Evolutionary conservation across 176 grass and related monocot species (phyloP).

Genomic region (Oryza glaberrima): DNA sequence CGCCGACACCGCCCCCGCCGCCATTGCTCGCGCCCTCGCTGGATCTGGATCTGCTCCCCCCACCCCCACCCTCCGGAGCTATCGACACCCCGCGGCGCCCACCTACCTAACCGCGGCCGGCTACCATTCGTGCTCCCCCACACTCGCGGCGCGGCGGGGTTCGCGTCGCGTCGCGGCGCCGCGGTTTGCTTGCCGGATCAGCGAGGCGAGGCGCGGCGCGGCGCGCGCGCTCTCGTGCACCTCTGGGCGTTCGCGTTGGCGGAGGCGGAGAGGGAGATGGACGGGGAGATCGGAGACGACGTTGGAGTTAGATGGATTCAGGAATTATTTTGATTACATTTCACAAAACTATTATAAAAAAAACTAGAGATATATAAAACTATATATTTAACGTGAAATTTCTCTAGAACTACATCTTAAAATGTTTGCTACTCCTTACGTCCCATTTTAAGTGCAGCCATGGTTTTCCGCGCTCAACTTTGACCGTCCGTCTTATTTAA

Average conservation of each 20-base stretch:
- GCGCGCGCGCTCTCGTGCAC: background rate
- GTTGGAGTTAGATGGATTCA: conserved; percentile 1
- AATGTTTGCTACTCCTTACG: too few species aligned
- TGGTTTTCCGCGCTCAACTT: too few species aligned
- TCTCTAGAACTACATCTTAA: too few species aligned
- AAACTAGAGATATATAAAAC: too few species aligned
- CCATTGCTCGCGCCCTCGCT: background rate
- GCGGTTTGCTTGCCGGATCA: background rate
- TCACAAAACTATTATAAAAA: too few species aligned
- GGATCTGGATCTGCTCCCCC: conserved; percentile 28
- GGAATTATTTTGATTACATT: background rate
- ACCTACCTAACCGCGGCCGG: background rate
- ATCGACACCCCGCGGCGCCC: too few species aligned
- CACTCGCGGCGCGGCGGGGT: background rate
- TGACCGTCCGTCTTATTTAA: too few species aligned
- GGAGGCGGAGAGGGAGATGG: background rate
- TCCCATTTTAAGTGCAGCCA: too few species aligned
- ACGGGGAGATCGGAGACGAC: conserved; percentile 5
- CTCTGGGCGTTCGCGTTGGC: background rate
- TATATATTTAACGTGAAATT: too few species aligned
- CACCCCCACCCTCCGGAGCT: too few species aligned
- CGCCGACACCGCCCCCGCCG: conserved; percentile 60
- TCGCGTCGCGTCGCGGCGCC: background rate
- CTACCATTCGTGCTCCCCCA: background rate
- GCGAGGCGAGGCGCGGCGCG: background rate